Conservation (phyloP, 495 filamentous ascomycete genomes). For the Diplogelasinospora grovesii region DNA sequence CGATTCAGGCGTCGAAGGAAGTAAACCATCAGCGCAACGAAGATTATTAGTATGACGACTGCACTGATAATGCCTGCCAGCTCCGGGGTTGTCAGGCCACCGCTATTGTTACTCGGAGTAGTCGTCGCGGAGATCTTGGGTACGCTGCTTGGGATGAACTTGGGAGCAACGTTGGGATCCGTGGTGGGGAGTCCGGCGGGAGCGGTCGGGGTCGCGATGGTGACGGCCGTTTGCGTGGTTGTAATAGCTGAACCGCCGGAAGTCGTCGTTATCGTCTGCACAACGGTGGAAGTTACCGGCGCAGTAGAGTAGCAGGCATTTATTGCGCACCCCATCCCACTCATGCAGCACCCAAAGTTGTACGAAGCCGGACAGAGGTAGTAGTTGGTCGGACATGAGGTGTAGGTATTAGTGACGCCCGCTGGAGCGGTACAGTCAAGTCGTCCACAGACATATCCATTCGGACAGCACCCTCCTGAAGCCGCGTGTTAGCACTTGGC, state of each 20-base stretch:
- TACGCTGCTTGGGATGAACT: slow-evolving; percentile 33
- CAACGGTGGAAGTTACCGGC: slow-evolving; percentile 27
- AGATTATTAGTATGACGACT: slow-evolving; percentile 29
- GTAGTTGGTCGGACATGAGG: slow-evolving; percentile 26
- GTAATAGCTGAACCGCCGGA: slow-evolving; percentile 22
- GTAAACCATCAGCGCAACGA: slow-evolving; percentile 30
- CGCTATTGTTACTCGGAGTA: slow-evolving; percentile 4
- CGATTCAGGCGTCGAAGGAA: slow-evolving; percentile 32
- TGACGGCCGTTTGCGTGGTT: slow-evolving; percentile 20
- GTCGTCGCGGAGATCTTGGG: slow-evolving; percentile 20
- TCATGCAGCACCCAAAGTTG: slow-evolving; percentile 36
- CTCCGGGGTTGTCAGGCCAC: slow-evolving; percentile 25
- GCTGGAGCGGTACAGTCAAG: slow-evolving; percentile 25
- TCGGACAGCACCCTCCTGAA: slow-evolving; percentile 29
- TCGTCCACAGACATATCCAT: slow-evolving; percentile 28
- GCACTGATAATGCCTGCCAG: slow-evolving; percentile 42
- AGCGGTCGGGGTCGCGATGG: slow-evolving; percentile 21
- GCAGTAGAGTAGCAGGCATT: slow-evolving; percentile 30
- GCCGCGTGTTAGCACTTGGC: slow-evolving; percentile 1
- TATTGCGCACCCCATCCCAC: slow-evolving; percentile 31
- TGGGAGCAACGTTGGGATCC: slow-evolving; percentile 15
- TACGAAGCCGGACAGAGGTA: slow-evolving; percentile 31
- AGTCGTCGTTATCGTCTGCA: slow-evolving; percentile 27
- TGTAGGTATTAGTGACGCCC: slow-evolving; percentile 16
- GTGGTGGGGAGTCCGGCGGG: slow-evolving; percentile 13